Conservation (phyloP, 169 alveolate species). For the Plasmodium yoelii region DNA sequence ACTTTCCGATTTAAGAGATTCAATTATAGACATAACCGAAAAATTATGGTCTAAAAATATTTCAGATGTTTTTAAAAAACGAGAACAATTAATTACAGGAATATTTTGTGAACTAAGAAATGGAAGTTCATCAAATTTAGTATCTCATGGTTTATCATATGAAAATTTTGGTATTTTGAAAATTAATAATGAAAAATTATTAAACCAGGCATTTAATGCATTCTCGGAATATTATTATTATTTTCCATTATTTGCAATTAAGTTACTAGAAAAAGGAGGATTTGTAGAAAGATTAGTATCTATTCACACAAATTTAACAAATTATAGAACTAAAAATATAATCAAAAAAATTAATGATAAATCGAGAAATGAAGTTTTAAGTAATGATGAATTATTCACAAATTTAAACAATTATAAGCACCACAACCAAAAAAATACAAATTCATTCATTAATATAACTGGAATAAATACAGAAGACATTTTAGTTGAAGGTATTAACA, state of each 20-base stretch:
- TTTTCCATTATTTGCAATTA: constrained; percentile 42
- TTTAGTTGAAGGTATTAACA: background rate
- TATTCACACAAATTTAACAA: constrained; percentile 45
- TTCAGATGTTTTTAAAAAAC: constrained; percentile 57
- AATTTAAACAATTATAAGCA: constrained; percentile 42
- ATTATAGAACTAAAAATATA: constrained; percentile 47
- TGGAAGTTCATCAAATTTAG: constrained; percentile 30
- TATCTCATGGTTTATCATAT: constrained; percentile 29
- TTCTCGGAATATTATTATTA: constrained; percentile 59
- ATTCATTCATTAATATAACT: constrained; percentile 21
- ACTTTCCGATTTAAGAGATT: constrained; percentile 30
- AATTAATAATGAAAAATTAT: constrained; percentile 29
- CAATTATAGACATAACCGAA: constrained; percentile 39
- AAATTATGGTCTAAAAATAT: constrained; percentile 51
- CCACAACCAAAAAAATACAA: background rate
- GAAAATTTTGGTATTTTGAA: constrained; percentile 57
- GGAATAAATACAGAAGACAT: background rate
- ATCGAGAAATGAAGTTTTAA: constrained; percentile 54
- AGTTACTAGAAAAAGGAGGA: constrained; percentile 41
- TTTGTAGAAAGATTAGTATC: constrained; percentile 36
- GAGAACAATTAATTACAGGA: constrained; percentile 52
- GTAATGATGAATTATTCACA: constrained; percentile 32
- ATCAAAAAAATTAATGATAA: constrained; percentile 35
- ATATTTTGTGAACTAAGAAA: constrained; percentile 69
- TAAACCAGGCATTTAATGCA: constrained; percentile 49